Evolutionary conservation across 2,329 filamentous ascomycete species (phyloP), one percentile per base, ranked within the genome.

Genomic region (Colletotrichum lini): DNA sequence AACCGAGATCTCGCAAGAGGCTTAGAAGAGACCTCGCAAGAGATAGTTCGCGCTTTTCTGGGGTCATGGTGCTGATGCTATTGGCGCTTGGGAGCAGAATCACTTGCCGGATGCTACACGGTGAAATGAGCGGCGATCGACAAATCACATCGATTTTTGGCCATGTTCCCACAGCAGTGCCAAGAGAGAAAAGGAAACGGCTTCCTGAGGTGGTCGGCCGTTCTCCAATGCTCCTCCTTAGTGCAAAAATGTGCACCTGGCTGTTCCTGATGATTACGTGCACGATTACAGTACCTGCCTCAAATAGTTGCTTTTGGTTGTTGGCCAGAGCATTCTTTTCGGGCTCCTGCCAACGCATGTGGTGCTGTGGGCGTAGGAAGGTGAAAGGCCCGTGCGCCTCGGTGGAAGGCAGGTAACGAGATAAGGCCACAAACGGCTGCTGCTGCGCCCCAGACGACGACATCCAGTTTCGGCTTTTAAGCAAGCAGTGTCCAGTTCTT

Each of bases 341-440:
- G 2, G 45, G 45, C 5, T 21, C 45, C 44, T 45, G 18, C 3
- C 42, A 18, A 45, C 44, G 18, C 18, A 26, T 47, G 44, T n/a
- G 44, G 44, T 47, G 13, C 4, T 8, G 44, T 47, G 16, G 26
- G 26, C 26, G 18, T 9, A 49, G 45, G n/a, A 42, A 42, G 40
- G 40, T 42, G 15, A 7, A 49, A 49, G 45, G 45, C 18, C 45
- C n/a, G n/a, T 49, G 18, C n/a, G n/a, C 2, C 9, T 49, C 10
- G n/a, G 45, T 53, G 50, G n/a, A 53, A 53, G 50, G 50, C 50
- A 35, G 50, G 49, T 5, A 53, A 30, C 50, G 4, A 18, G 50
- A 30, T 30, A 23, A 16, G 26, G 50, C 50, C 13, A 53, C 13
- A 53, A 53, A 30, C 50, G 23, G n/a, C 21, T 26, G 13, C 50